A percentile compares a stretch with the other conserved stretches of the same genome.
Evolutionary conservation across 1,284 basidiomycete genomes (phyloP).

Genomic region (Apiotrichum gamsii): DNA sequence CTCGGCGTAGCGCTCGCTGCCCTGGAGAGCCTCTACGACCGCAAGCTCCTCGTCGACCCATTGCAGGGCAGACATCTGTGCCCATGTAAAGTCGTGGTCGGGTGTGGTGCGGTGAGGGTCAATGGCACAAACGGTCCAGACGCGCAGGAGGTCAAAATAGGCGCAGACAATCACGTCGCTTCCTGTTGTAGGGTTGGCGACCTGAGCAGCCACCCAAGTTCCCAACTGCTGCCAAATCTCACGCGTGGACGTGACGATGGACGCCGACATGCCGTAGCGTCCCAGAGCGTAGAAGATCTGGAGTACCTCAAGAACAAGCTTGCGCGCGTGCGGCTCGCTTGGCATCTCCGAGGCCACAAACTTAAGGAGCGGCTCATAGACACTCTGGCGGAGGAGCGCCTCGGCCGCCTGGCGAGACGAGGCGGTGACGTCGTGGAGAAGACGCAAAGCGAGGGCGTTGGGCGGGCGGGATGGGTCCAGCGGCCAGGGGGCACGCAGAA

Average conservation of each 20-base stretch:
- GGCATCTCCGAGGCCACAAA: slow-evolving; percentile 56
- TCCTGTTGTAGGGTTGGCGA: background rate
- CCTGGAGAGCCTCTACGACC: slow-evolving; percentile 2
- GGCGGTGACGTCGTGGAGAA: slow-evolving; percentile 58
- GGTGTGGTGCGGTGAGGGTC: slow-evolving; percentile 85
- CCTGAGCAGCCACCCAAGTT: slow-evolving; percentile 15
- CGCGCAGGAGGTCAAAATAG: slow-evolving; percentile 53
- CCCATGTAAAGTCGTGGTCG: slow-evolving; percentile 83
- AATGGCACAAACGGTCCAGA: slow-evolving; percentile 74
- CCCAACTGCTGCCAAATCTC: slow-evolving; percentile 39
- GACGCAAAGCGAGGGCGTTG: slow-evolving; percentile 51
- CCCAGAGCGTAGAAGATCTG: slow-evolving; percentile 62
- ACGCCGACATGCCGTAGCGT: slow-evolving; percentile 67
- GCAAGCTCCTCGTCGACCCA: slow-evolving; percentile 61
- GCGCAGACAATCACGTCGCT: slow-evolving; percentile 48
- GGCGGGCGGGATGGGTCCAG: slow-evolving; percentile 49
- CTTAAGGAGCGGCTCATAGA: slow-evolving; percentile 62
- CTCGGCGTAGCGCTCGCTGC: slow-evolving; percentile 47
- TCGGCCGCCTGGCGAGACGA: slow-evolving; percentile 64
- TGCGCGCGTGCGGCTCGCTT: slow-evolving; percentile 5
- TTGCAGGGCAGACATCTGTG: slow-evolving; percentile 66
- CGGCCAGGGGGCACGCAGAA: slow-evolving; percentile 33
- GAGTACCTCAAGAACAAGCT: slow-evolving; percentile 55
- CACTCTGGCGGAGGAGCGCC: slow-evolving; percentile 51
- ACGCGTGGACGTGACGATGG: slow-evolving; percentile 25